Evolutionary conservation across 129 eudicot species (phyloP).

Genomic region (Flaveria ramosissima): DNA sequence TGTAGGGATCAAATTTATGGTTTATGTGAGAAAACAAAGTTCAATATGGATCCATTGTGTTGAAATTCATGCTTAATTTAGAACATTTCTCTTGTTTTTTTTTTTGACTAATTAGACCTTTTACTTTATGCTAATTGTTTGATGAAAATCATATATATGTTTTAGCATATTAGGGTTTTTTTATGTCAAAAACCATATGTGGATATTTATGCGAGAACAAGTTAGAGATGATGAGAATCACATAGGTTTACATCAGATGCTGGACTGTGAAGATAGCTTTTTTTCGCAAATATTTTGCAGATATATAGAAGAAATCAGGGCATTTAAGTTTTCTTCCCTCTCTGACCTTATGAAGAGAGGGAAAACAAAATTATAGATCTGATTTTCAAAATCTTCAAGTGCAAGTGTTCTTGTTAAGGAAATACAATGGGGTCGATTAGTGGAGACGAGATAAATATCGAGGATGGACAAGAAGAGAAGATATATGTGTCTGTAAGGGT

Average conservation of each 20-base stretch:
- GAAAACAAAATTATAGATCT: conserved; percentile 15
- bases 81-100: background rate
- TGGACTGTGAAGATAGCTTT: conserved; percentile 4
- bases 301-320: conserved; percentile 14
- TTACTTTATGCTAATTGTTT: background rate
- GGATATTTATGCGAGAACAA: conserved; percentile 1
- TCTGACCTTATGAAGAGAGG: conserved; percentile 38
- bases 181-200: background rate
- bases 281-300: conserved; percentile 8
- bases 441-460: conserved; percentile 45
- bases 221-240: background rate
- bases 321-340: conserved; percentile 31
- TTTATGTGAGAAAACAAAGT: conserved; percentile 18
- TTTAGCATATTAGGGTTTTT: background rate
- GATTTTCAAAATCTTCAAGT: conserved; percentile 37
- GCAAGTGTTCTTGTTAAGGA: conserved; percentile 34
- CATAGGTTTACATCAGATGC: conserved; percentile 22
- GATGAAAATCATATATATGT: conserved; percentile 2
- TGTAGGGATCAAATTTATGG: background rate
- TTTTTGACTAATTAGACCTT: background rate
- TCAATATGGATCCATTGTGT: background rate
- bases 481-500: conserved; percentile 80
- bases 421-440: conserved; percentile 51
- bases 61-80: background rate
- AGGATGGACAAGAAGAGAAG: conserved; percentile 63